Conservation (phyloP, 2,329 filamentous ascomycete genomes). For the Cladophialophora immunda region DNA sequence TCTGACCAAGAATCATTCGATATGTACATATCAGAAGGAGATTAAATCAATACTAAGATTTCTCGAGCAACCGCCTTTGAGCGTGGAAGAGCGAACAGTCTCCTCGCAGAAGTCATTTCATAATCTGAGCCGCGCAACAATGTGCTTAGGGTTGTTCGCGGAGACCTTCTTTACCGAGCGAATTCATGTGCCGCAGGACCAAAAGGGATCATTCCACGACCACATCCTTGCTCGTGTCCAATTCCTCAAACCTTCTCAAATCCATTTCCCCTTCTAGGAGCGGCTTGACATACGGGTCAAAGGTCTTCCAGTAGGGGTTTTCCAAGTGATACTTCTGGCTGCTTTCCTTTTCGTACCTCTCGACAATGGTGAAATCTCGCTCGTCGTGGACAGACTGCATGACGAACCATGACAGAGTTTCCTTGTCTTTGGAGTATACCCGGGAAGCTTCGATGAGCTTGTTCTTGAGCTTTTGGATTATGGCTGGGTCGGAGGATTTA, state of each 20-base stretch:
- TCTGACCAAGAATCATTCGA: conserved; percentile 13
- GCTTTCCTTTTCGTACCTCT: conserved; percentile 74
- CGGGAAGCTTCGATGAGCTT: conserved; percentile 79
- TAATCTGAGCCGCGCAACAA: background rate
- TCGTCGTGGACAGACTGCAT: conserved; percentile 77
- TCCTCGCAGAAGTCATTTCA: background rate
- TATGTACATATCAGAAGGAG: conserved; percentile 25
- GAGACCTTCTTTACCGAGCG: background rate
- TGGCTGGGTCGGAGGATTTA: conserved; percentile 69
- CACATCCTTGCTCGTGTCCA: conserved; percentile 59
- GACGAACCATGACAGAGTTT: conserved; percentile 76
- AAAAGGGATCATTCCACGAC: conserved; percentile 28
- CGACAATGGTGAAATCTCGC: conserved; percentile 77
- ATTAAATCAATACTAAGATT: conserved; percentile 8
- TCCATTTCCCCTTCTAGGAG: conserved; percentile 74
- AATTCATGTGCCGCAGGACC: too few species aligned
- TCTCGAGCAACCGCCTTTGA: background rate
- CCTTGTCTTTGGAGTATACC: conserved; percentile 75
- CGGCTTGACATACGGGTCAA: conserved; percentile 72
- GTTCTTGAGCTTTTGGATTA: conserved; percentile 71
- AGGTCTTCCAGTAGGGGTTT: conserved; percentile 79
- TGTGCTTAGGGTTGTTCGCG: background rate
- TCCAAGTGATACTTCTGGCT: conserved; percentile 70
- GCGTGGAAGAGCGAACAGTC: background rate
- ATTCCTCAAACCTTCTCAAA: conserved; percentile 71